Evolutionary conservation across 2,329 filamentous ascomycete species (phyloP).

Genomic region (Escovopsis weberi): DNA sequence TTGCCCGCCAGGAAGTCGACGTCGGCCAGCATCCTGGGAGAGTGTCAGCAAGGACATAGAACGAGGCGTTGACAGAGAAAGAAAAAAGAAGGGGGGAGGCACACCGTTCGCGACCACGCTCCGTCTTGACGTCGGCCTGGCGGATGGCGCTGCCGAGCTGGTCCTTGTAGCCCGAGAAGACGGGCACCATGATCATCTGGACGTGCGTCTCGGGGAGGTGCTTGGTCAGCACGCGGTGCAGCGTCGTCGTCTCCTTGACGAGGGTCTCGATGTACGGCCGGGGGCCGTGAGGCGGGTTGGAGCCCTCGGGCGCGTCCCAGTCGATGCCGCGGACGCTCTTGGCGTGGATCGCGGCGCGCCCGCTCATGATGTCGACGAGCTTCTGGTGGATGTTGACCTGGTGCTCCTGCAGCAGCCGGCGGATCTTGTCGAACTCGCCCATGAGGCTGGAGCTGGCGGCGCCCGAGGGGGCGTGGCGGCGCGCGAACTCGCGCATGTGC

Average conservation of each 20-base stretch:
- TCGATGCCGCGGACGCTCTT: constrained; percentile 59
- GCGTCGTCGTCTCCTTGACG: constrained; percentile 68
- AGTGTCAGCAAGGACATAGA: neutral
- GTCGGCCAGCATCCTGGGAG: constrained; percentile 56
- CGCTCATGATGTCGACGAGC: constrained; percentile 81
- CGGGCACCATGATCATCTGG: constrained; percentile 69
- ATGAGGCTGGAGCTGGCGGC: constrained; percentile 45
- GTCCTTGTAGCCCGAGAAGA: constrained; percentile 69
- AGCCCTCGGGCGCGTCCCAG: constrained; percentile 45
- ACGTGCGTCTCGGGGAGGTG: constrained; percentile 67
- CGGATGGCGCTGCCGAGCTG: constrained; percentile 61
- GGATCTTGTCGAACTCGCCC: constrained; percentile 79
- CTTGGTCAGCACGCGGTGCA: constrained; percentile 72
- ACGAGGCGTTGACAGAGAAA: neutral
- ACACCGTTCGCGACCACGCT: constrained; percentile 57
- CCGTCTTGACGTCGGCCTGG: constrained; percentile 49
- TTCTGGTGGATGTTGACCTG: constrained; percentile 87
- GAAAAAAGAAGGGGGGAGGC: constrained; percentile 11
- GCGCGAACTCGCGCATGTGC: constrained; percentile 80
- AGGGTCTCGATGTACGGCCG: constrained; percentile 69
- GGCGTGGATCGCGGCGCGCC: constrained; percentile 58
- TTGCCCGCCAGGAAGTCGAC: constrained; percentile 57
- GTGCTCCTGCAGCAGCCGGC: constrained; percentile 73
- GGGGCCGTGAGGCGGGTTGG: constrained; percentile 28
- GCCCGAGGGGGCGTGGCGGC: constrained; percentile 51